Base-by-base conservation (phyloP, 805 yeast genomes). In the Candida golubevii region DNA sequence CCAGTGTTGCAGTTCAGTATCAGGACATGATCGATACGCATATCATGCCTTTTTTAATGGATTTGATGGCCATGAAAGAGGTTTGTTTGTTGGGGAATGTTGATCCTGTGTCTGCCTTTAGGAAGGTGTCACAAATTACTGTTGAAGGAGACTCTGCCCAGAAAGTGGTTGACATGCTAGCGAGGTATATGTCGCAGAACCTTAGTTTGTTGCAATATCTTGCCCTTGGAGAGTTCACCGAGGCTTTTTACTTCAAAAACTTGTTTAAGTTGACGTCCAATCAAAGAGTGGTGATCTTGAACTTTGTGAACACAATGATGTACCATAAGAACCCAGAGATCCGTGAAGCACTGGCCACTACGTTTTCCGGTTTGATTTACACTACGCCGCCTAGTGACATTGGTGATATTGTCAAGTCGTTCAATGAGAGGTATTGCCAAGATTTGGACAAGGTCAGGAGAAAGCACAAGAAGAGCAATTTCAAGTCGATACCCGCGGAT, bases 311-410 rank as follows among this genome's bases (percentile, higher is more conserved):
- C 30, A 61, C 68, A 3, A 66, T 84, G 51, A 63, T 88, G 43
- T 78, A 75, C 49, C 85, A 81, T 56, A 69, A 70, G 31, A 85
- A 82, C 48, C 75, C 84, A 14, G 91, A 87, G 46, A 86, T 91
- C 4, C 70, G 98, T 46, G 85, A 80, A 41, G 68, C 78, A 7
- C 87, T 93, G 1, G 79, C 93, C 0, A 67, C 71, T 1, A 83
- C 88, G 2, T 71, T 91, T n/a, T 79, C 95, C 0, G 88, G 91
- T 5, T 77, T 93, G 47, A 76, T 91, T 34, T 90, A 90, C 57
- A 72, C 78, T 26, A 75, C 70, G 51, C 79, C 75, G 38, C 80
- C 72, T 47, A 74, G 59, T 30, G 76, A 64, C 38, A 67, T 66
- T 46, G 79, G 64, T 50, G 69, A 51, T 36, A 59, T 67, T 31